These are phyloP conservation scores for Nicotiana attenuata DNA, from an alignment of 257 asterid species.

Conservation along the genomic window DNA sequence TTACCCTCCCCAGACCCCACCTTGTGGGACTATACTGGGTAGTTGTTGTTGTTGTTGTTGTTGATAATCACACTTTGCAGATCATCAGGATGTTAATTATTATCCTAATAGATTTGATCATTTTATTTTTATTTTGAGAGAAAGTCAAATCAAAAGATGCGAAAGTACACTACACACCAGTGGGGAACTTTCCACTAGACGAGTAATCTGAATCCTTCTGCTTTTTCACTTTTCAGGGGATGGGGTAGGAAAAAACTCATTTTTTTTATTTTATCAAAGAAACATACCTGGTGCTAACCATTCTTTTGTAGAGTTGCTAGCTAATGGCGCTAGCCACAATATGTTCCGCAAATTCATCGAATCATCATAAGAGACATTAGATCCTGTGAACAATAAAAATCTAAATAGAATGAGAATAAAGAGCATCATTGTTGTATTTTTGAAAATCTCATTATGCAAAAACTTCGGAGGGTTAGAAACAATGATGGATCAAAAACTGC, in stretches of 20 bases:
- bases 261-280: neutral
- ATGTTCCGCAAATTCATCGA: slow-evolving; percentile 86
- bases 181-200: neutral
- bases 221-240: neutral
- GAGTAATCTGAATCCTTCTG: neutral
- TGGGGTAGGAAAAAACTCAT: neutral
- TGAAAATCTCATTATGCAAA: neutral
- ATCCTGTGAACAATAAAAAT: slow-evolving; percentile 43
- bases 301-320: slow-evolving; percentile 44
- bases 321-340: slow-evolving; percentile 94
- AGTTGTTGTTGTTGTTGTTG: too few relatives aligned
- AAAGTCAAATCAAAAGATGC: neutral
- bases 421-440: neutral
- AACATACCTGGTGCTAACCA: slow-evolving; percentile 88
- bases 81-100: neutral
- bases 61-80: neutral
- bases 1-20: too few relatives aligned
- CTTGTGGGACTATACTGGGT: too few relatives aligned
- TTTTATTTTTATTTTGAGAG: too few relatives aligned
- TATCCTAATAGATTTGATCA: neutral
- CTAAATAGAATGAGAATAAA: neutral
- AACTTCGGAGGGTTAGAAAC: neutral
- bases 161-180: neutral
- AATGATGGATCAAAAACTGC: neutral
- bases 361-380: slow-evolving; percentile 65